These are phyloP conservation scores for Solanum pinnatisectum DNA, from an alignment of 257 asterid species.

Conservation along the genomic window DNA sequence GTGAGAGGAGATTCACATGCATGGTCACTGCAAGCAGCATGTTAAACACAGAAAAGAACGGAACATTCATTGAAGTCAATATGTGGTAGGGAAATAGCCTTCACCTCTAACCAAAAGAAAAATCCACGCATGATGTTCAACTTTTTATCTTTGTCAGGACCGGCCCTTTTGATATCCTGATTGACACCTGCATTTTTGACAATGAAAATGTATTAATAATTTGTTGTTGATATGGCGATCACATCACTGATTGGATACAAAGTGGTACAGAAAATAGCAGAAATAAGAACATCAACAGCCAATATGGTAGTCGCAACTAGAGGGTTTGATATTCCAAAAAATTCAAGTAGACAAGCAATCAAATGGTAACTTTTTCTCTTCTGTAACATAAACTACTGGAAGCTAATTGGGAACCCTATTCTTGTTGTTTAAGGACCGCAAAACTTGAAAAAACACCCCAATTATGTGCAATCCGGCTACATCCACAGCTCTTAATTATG, in stretches of 20 bases:
- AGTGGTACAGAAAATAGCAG: neutral
- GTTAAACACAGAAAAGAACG: neutral
- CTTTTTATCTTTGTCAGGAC: neutral
- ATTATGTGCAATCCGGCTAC: neutral
- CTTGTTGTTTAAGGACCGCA: neutral
- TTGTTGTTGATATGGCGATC: neutral
- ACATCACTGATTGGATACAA: no score
- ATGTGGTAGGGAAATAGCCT: neutral
- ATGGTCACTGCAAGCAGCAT: neutral
- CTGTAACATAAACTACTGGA: neutral
- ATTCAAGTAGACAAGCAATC: neutral
- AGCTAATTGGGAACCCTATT: neutral
- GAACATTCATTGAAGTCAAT: neutral
- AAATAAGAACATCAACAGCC: neutral
- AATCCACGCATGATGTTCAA: slow-evolving; percentile 42
- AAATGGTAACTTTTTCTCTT: neutral
- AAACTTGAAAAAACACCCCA: neutral
- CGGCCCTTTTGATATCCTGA: neutral
- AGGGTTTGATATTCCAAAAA: neutral
- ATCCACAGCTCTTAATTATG: neutral
- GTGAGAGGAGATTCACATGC: neutral
- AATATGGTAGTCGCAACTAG: neutral
- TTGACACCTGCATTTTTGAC: slow-evolving; percentile 22
- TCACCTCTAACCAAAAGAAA: slow-evolving; percentile 44
- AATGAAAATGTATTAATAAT: neutral